Evolutionary conservation across 2,329 filamentous ascomycete species (phyloP).

Genomic region (Calonectria fujianensis): DNA sequence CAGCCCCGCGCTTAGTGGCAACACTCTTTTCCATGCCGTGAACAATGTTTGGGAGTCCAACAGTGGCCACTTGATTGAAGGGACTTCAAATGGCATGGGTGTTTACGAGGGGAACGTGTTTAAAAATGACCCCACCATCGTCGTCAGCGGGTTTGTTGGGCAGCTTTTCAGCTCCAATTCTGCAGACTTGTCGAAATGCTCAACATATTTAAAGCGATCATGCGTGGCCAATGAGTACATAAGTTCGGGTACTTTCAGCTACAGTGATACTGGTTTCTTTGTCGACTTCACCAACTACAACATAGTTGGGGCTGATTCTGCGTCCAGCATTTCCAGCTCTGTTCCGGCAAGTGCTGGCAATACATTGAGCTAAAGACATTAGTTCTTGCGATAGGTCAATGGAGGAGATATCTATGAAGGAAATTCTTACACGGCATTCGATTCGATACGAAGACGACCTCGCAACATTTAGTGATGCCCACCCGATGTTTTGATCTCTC

Average conservation of each 20-base stretch:
- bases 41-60: constrained; percentile 22
- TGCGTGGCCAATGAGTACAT: constrained; percentile 2
- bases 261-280: not conserved
- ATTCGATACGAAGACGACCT: not conserved
- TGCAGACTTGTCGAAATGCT: constrained; percentile 15
- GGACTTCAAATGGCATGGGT: constrained; percentile 3
- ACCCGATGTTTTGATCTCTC: too few relatives aligned
- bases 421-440: not conserved
- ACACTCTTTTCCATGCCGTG: constrained; percentile 16
- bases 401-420: not conserved
- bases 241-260: constrained; percentile 6
- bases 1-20: constrained; percentile 18
- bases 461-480: too few relatives aligned
- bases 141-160: constrained; percentile 14
- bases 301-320: not conserved
- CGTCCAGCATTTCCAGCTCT: constrained; percentile 9
- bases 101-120: constrained; percentile 17
- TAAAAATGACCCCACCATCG: constrained; percentile 15
- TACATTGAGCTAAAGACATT: not conserved
- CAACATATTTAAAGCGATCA: constrained; percentile 16
- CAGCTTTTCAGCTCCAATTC: constrained; percentile 22
- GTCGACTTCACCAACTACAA: constrained; percentile 16
- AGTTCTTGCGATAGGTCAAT: not conserved
- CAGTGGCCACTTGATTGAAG: constrained; percentile 7
- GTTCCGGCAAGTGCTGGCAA: constrained; percentile 7